These are phyloP conservation scores for Chlorella variabilis DNA, from an alignment of 163 green algal species.

Conservation along the genomic window DNA sequence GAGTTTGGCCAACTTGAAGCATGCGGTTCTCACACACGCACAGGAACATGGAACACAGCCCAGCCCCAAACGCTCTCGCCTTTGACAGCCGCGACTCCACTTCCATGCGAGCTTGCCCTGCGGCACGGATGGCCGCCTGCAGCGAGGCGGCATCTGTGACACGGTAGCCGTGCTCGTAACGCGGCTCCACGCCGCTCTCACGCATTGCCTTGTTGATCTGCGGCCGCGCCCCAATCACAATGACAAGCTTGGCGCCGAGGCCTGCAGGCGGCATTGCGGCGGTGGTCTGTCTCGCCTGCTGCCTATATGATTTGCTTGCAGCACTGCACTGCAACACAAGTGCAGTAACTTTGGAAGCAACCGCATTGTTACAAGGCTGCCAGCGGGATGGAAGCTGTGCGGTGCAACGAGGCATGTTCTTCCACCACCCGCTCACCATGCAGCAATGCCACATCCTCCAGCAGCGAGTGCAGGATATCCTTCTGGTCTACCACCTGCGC, in stretches of 20 bases:
- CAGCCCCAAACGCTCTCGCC: no score
- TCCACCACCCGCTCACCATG: constrained; percentile 57
- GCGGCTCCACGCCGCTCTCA: constrained; percentile 54
- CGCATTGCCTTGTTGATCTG: constrained; percentile 82
- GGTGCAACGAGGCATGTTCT: no score
- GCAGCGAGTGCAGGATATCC: constrained; percentile 65
- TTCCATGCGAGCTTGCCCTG: constrained; percentile 79
- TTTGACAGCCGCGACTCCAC: constrained; percentile 91
- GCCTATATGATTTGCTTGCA: no score
- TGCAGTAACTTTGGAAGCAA: no score
- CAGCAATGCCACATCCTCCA: constrained; percentile 60
- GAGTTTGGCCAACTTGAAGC: no score
- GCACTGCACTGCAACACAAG: no score
- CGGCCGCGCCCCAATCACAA: constrained; percentile 83
- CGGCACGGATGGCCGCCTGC: constrained; percentile 79
- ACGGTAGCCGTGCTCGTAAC: constrained; percentile 80
- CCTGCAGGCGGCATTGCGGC: constrained; percentile 39
- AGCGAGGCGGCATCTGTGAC: constrained; percentile 71
- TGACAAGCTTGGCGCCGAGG: constrained; percentile 87
- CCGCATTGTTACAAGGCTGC: no score
- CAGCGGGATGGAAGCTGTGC: no score
- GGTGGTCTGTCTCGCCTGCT: no score
- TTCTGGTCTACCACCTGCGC: constrained; percentile 71
- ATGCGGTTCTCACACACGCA: no score
- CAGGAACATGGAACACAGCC: no score